Percentiles rank a stretch among this genome's conserved stretches.
Evolutionary conservation across 2,329 filamentous ascomycete species (phyloP).

Genomic region (Cladosporium sp.): DNA sequence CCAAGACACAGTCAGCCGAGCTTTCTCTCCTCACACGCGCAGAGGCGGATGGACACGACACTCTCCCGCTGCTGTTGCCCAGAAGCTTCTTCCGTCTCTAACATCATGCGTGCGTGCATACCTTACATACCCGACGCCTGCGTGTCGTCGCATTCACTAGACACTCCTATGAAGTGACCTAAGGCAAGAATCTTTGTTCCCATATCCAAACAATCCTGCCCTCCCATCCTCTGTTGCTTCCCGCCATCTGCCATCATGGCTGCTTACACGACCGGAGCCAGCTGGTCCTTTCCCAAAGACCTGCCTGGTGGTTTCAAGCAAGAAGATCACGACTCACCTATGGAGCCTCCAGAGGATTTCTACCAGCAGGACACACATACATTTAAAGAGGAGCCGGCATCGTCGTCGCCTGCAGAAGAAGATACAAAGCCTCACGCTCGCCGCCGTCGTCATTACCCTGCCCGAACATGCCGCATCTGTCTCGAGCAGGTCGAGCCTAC

Average conservation of each 20-base stretch:
- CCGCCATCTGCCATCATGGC: constrained; percentile 33
- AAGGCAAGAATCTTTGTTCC: background rate
- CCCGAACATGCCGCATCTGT: constrained; percentile 84
- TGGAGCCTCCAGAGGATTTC: constrained; percentile 13
- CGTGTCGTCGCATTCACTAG: background rate
- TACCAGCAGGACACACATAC: constrained; percentile 6
- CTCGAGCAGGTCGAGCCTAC: constrained; percentile 66
- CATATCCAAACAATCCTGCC: background rate
- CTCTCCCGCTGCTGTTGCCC: background rate
- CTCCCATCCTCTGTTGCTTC: background rate
- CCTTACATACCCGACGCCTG: background rate
- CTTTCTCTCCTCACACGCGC: background rate
- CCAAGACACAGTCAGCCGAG: background rate
- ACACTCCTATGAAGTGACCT: constrained; percentile 7
- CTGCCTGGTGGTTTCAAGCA: constrained; percentile 32
- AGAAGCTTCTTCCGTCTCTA: constrained; percentile 6
- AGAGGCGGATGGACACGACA: background rate
- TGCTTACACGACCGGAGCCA: constrained; percentile 36
- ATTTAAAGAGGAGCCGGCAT: constrained; percentile 14
- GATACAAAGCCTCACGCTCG: constrained; percentile 18
- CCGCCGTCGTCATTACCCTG: constrained; percentile 54
- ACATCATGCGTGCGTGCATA: background rate
- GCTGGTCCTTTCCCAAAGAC: constrained; percentile 47
- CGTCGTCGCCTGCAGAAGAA: constrained; percentile 10
- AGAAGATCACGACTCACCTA: constrained; percentile 16